phyloP scores from a whole-genome alignment of 352 stramenopile species.

The Phytopythium litorale region DNA sequence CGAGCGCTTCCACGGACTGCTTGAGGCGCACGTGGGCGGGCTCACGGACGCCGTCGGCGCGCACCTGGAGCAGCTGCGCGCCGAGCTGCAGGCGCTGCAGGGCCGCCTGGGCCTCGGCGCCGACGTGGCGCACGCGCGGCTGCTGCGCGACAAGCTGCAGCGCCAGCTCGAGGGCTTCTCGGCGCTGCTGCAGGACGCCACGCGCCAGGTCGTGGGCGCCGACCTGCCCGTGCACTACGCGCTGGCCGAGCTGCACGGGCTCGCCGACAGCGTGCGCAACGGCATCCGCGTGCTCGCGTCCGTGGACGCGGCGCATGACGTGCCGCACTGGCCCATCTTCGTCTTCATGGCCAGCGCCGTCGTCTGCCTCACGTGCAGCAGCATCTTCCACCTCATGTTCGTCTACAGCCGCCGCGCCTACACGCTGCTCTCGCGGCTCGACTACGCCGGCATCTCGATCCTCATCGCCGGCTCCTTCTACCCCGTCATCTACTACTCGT shows the following conservation, averaged over 20 bases:
- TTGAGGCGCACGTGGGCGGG: constrained; percentile 69
- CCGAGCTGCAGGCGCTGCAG: constrained; percentile 56
- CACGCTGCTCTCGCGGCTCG: constrained; percentile 73
- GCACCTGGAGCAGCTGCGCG: constrained; percentile 64
- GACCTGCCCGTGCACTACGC: constrained; percentile 75
- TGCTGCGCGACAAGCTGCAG: constrained; percentile 52
- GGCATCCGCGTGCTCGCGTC: constrained; percentile 70
- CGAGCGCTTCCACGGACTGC: constrained; percentile 68
- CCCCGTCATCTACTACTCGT: constrained; percentile 88
- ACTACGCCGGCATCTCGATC: constrained; percentile 86
- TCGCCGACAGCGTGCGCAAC: constrained; percentile 77
- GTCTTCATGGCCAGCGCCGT: constrained; percentile 83
- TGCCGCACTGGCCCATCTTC: constrained; percentile 82
- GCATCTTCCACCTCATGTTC: constrained; percentile 84
- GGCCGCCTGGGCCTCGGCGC: constrained; percentile 40
- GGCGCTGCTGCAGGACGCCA: constrained; percentile 60
- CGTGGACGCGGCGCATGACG: constrained; percentile 58
- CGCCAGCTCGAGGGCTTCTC: constrained; percentile 67
- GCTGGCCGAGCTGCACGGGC: constrained; percentile 64
- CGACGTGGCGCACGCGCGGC: constrained; percentile 33
- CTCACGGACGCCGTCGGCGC: constrained; percentile 58
- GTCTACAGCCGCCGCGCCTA: constrained; percentile 72
- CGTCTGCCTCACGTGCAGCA: constrained; percentile 78
- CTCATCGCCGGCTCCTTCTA: constrained; percentile 86
- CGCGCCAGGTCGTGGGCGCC: constrained; percentile 57